phyloP scores from a whole-genome alignment of 2,329 filamentous ascomycete species.

The Colletotrichum sp. region DNA sequence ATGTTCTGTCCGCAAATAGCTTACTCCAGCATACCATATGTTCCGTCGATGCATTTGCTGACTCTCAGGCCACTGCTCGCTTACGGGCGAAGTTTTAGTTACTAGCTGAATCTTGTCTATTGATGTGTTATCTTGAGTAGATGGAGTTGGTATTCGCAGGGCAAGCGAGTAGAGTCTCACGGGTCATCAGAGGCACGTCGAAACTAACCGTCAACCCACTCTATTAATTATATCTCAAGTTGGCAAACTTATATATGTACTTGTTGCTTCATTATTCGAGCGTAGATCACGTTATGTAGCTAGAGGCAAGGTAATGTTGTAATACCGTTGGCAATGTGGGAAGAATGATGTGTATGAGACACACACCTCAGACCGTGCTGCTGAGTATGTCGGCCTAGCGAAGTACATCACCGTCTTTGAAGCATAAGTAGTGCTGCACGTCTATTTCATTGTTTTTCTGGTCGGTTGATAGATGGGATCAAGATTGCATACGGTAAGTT shows the following conservation, averaged over 20 bases:
- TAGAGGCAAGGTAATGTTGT: accelerated
- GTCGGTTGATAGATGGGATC: neutral
- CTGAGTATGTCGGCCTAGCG: accelerated
- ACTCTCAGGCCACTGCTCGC: neutral
- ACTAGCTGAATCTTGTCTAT: neutral
- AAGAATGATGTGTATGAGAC: neutral
- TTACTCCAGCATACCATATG: neutral
- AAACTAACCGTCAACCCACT: neutral
- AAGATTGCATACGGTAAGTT: neutral
- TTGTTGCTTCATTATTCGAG: neutral
- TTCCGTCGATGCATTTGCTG: neutral
- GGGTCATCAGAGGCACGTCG: neutral
- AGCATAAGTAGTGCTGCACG: accelerated
- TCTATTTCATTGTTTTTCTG: neutral
- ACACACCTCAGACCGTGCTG: neutral
- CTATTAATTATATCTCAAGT: neutral
- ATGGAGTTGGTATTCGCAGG: neutral
- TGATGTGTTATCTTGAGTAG: neutral
- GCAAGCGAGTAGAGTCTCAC: neutral
- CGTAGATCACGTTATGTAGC: neutral
- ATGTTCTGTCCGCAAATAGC: neutral
- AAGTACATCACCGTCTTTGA: neutral
- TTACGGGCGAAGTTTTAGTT: neutral
- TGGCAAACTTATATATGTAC: neutral
- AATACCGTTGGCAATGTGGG: neutral